phyloP scores from a whole-genome alignment of 352 stramenopile genomes.

The Phytophthora constricta region DNA sequence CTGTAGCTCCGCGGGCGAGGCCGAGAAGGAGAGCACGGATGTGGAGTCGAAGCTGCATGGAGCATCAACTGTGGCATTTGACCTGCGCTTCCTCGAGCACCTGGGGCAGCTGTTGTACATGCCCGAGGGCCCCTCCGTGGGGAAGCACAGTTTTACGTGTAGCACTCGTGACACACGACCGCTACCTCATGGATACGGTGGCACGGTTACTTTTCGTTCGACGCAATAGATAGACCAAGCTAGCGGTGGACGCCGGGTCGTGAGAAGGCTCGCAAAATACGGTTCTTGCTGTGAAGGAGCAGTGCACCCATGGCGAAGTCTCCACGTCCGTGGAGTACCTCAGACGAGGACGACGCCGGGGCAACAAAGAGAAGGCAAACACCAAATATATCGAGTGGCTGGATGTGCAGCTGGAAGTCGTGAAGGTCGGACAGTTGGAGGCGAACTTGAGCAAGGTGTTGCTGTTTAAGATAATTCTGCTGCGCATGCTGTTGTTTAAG shows the following conservation, averaged over 20 bases:
- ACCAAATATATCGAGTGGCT: conserved; percentile 72
- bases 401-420: conserved; percentile 58
- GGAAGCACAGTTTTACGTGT: conserved; percentile 69
- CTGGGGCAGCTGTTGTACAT: conserved; percentile 67
- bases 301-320: no score
- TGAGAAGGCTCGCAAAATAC: no score
- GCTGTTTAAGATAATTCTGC: conserved; percentile 70
- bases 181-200: conserved; percentile 78
- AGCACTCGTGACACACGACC: conserved; percentile 76
- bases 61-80: conserved; percentile 66
- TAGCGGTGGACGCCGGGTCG: no score
- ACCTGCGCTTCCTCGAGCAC: conserved; percentile 79
- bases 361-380: conserved; percentile 62
- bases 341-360: conserved; percentile 59
- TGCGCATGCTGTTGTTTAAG: conserved; percentile 81
- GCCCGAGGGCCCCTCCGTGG: conserved; percentile 57
- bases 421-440: conserved; percentile 76
- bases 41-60: conserved; percentile 19
- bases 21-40: conserved; percentile 37
- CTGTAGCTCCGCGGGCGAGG: conserved; percentile 1
- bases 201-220: conserved; percentile 72
- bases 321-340: no score
- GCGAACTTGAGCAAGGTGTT: conserved; percentile 65
- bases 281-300: no score
- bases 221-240: conserved; percentile 43